A percentile compares a stretch with the other conserved stretches of the same genome.
These are phyloP conservation scores for Syzygium aromaticum DNA, from an alignment of 345 rosid species.

Conservation along the genomic window DNA sequence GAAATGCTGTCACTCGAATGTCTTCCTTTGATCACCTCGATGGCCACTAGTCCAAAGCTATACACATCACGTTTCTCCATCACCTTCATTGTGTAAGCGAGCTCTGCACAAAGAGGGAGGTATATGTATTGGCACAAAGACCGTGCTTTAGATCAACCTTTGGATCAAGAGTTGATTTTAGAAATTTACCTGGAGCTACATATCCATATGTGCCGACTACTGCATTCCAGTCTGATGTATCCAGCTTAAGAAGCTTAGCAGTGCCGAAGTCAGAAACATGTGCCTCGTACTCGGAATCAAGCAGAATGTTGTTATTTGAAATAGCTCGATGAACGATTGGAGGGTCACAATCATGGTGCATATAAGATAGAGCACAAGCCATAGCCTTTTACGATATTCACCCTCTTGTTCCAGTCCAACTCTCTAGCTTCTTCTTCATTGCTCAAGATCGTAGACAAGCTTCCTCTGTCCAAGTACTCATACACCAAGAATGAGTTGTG, in stretches of 20 bases:
- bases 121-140: neutral
- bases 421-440: constrained; percentile 1
- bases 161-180: neutral
- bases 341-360: constrained; percentile 10
- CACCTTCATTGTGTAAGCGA: constrained; percentile 15
- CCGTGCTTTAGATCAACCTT: neutral
- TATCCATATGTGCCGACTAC: constrained; percentile 15
- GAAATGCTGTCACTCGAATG: constrained; percentile 8
- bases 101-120: constrained; percentile 1
- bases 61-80: constrained; percentile 14
- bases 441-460: constrained; percentile 3
- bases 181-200: constrained; percentile 9
- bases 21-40: constrained; percentile 4
- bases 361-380: constrained; percentile 16
- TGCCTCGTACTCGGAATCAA: constrained; percentile 8
- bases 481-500: constrained; percentile 5
- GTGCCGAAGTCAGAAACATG: constrained; percentile 18
- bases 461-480: constrained; percentile 8
- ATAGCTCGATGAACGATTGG: constrained; percentile 16
- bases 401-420: constrained; percentile 9
- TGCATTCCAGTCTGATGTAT: constrained; percentile 10
- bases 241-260: constrained; percentile 14
- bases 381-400: constrained; percentile 4
- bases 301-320: constrained; percentile 15
- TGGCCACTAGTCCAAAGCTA: constrained; percentile 11